phyloP scores from a whole-genome alignment of 1,139 yeast genomes.

The Saccharomyces hybrid region DNA sequence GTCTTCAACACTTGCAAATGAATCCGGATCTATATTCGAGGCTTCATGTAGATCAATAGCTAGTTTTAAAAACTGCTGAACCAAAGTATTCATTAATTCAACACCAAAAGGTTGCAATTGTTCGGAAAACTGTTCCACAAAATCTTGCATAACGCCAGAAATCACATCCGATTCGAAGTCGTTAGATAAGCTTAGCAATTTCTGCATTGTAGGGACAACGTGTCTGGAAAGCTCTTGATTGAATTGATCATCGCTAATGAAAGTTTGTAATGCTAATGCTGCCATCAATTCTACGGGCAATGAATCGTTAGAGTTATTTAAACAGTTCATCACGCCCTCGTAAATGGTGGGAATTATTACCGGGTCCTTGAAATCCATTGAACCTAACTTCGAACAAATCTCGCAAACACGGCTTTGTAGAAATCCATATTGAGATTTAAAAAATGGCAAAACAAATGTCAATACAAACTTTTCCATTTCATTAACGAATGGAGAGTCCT shows the following conservation, averaged over 20 bases:
- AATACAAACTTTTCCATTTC: constrained; percentile 68
- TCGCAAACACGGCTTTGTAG: constrained; percentile 83
- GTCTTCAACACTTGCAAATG: constrained; percentile 41
- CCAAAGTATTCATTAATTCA: constrained; percentile 71
- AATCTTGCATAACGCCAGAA: constrained; percentile 89
- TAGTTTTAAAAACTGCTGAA: constrained; percentile 71
- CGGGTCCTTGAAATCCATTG: constrained; percentile 46
- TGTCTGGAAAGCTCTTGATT: constrained; percentile 58
- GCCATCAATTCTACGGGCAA: constrained; percentile 81
- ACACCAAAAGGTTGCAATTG: constrained; percentile 92
- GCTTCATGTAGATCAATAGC: constrained; percentile 64
- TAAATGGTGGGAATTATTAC: constrained; percentile 49
- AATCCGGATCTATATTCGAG: constrained; percentile 44
- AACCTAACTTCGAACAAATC: constrained; percentile 63
- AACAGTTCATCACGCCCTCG: constrained; percentile 59
- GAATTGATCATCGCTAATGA: constrained; percentile 57
- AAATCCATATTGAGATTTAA: constrained; percentile 59
- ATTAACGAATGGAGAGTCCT: constrained; percentile 50
- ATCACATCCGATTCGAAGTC: constrained; percentile 83
- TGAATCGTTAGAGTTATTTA: constrained; percentile 44
- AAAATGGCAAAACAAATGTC: constrained; percentile 63
- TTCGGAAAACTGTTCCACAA: constrained; percentile 81
- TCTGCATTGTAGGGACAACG: constrained; percentile 78
- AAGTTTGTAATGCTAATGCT: constrained; percentile 79
- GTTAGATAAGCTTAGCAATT: constrained; percentile 64